Base-by-base conservation (phyloP, 2,329 filamentous ascomycete species). In the Monilinia laxa region DNA sequence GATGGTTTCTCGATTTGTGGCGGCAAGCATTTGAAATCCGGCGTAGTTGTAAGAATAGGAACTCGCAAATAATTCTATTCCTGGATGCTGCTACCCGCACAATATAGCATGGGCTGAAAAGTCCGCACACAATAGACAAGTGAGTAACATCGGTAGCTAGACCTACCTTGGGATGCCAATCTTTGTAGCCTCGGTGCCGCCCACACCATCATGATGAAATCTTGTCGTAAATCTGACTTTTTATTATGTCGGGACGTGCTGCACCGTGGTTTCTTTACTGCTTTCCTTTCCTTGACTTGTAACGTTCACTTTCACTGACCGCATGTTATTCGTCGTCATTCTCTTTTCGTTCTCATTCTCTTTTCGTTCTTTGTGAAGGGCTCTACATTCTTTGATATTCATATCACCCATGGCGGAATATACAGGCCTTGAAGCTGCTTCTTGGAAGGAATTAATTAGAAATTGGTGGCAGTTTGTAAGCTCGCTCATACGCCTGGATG, bases 381-480 rank as follows among this genome's bases (percentile, higher is more conserved):
- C 45, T 52, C 49, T 52, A 60, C n/a, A 31, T 62, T 62, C 56
- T 62, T 60, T 38, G 35, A 23, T 42, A 35, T 62, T 31, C 60
- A 67, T 59, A 59, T 40, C 49, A 65, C 23, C 31, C 25, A 74
- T 73, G 73, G 70, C 72, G 67, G 51, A 68, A 42, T 70, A 70
- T 45, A 69, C 70, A 53, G 70, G 72, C 69, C 68, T 74, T 60
- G 64, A 73, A 64, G 72, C 71, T 60, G 68, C 63, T 64, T 65
- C 68, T 55, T 71, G 69, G 69, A 59, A 67, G 65, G 57, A 70
- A 38, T 62, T 74, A 45, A 64, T 71, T 57, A 68, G 69, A 66
- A 25, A 70, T 63, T 74, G 73, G 73, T 74, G 71, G 72, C 71
- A 73, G 57, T 71, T 71, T 64, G 73, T 74, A 69, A 65, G 66